These are phyloP conservation scores for Irpex sp. DNA, from an alignment of 1,284 basidiomycete genomes.

Conservation along the genomic window DNA sequence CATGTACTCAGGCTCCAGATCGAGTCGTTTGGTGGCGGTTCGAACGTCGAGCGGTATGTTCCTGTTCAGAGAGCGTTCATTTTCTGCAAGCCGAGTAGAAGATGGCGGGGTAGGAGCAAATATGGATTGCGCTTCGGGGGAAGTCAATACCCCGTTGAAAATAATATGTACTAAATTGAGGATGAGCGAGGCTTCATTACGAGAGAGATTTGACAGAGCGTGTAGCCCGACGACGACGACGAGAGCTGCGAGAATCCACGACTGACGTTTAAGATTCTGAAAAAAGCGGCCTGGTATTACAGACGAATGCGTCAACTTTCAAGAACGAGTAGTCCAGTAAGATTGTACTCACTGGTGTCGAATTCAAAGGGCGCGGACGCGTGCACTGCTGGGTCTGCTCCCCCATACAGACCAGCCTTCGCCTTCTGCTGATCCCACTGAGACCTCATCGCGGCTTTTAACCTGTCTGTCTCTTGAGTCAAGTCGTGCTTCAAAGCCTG, in stretches of 20 bases:
- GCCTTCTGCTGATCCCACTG: background rate
- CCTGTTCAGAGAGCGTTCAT: background rate
- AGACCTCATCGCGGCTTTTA: background rate
- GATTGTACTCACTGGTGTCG: background rate
- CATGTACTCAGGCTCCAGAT: background rate
- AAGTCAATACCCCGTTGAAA: background rate
- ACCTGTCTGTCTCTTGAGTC: background rate
- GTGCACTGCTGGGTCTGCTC: background rate
- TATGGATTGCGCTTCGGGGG: background rate
- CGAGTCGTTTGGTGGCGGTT: background rate
- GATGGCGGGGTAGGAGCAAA: background rate
- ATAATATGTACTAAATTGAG: background rate
- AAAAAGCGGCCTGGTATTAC: background rate
- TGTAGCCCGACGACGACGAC: background rate
- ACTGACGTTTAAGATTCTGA: background rate
- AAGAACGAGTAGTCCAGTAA: background rate
- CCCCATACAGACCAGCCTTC: background rate
- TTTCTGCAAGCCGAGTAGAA: background rate
- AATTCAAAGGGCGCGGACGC: background rate
- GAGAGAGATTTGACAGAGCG: background rate
- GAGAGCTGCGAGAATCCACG: background rate
- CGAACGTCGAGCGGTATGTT: background rate
- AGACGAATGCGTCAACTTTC: background rate
- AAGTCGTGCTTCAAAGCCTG: background rate
- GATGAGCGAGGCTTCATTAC: background rate